phyloP scores from a whole-genome alignment of 352 stramenopile species.

The Blastocystis sp. region DNA sequence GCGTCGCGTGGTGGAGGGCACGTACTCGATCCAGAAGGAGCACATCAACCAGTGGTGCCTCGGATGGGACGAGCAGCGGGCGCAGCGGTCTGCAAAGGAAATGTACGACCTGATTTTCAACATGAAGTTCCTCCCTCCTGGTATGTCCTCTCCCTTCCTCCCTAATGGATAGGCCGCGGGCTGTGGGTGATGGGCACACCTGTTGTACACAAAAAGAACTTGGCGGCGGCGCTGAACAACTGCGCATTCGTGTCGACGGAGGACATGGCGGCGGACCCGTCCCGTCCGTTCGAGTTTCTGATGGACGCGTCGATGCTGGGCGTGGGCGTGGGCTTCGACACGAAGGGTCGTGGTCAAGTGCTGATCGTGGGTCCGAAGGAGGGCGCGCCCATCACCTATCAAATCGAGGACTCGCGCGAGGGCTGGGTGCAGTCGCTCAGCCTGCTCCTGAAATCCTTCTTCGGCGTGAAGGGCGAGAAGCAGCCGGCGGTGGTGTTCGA shows the following conservation, averaged over 20 bases:
- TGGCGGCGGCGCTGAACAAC: conserved; percentile 83
- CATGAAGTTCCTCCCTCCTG: conserved; percentile 88
- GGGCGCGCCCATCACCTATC: conserved; percentile 32
- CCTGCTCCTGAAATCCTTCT: conserved; percentile 80
- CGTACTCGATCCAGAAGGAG: conserved; percentile 80
- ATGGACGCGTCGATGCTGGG: too few relatives aligned
- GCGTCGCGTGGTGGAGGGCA: too few relatives aligned
- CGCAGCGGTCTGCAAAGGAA: conserved; percentile 77
- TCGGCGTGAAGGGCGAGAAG: conserved; percentile 43
- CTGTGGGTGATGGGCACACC: conserved; percentile 90
- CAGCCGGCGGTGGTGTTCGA: too few relatives aligned
- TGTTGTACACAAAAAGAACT: conserved; percentile 80
- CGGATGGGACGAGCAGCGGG: conserved; percentile 78
- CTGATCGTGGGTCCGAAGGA: too few relatives aligned
- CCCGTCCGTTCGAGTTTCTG: conserved; percentile 69
- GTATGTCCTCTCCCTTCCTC: neutral
- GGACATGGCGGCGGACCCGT: conserved; percentile 77
- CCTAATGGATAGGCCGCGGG: conserved; percentile 76
- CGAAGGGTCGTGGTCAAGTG: too few relatives aligned
- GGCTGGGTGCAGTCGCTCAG: conserved; percentile 75
- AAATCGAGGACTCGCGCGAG: conserved; percentile 73
- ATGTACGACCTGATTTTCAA: conserved; percentile 87
- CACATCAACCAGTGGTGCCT: conserved; percentile 76
- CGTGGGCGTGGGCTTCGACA: too few relatives aligned
- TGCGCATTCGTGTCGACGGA: conserved; percentile 74